A percentile compares a stretch with the other conserved stretches of the same genome.
Conservation (phyloP, 2,329 filamentous ascomycete species). For the Grosmannia penicillata region DNA sequence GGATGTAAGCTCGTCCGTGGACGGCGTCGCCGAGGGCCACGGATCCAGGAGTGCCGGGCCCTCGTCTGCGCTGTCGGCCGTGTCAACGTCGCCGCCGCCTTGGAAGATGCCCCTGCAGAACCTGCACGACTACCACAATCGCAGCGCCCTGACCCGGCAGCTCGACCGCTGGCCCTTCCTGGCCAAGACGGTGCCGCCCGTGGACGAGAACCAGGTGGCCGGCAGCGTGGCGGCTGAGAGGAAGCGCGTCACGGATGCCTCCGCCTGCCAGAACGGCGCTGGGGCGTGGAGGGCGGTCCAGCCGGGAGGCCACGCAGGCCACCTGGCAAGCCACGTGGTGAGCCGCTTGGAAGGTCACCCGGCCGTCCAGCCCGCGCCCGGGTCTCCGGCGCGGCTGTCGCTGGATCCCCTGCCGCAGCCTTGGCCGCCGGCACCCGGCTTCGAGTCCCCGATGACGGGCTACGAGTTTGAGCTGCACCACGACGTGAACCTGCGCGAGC, state of each 20-base stretch:
- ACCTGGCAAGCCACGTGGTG: too few relatives aligned
- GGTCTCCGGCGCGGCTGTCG: background rate
- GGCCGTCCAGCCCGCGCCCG: background rate
- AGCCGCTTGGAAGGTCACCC: too few relatives aligned
- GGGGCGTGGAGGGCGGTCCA: too few relatives aligned
- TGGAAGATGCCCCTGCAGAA: background rate
- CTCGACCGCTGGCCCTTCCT: background rate
- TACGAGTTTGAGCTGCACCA: conserved; percentile 12
- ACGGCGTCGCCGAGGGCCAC: too few relatives aligned
- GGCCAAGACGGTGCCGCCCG: background rate
- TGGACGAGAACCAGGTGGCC: background rate
- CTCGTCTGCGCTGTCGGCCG: background rate
- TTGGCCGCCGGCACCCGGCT: conserved; percentile 2
- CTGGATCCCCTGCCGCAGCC: background rate
- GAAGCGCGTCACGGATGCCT: too few relatives aligned
- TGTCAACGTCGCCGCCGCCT: background rate
- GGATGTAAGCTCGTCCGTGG: background rate
- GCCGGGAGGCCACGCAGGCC: too few relatives aligned
- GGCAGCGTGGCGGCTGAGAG: too few relatives aligned
- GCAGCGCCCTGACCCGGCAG: background rate
- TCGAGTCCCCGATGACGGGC: conserved; percentile 5
- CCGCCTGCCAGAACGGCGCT: too few relatives aligned
- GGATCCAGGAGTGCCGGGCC: background rate
- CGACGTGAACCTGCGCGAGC: conserved; percentile 7
- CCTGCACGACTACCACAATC: background rate